These are phyloP conservation scores for Extremus antarcticus DNA, from an alignment of 495 filamentous ascomycete genomes.

Conservation along the genomic window DNA sequence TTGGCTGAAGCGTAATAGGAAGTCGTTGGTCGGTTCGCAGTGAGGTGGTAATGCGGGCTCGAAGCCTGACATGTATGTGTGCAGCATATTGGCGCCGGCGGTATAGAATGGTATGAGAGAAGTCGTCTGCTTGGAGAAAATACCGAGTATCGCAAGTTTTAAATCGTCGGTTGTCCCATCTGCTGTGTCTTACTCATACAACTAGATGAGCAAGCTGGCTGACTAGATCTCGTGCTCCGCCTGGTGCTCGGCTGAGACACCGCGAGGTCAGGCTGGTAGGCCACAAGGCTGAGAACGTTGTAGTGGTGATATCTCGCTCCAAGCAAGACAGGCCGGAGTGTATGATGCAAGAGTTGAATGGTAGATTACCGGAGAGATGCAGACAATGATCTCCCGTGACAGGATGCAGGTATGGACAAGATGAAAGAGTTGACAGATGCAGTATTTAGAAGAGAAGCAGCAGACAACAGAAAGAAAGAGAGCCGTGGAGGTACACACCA, in stretches of 20 bases:
- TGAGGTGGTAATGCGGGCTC: constrained; percentile 41
- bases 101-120: background rate
- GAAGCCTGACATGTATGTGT: constrained; percentile 15
- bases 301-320: too few species aligned
- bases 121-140: background rate
- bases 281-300: background rate
- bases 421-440: too few species aligned
- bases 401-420: too few species aligned
- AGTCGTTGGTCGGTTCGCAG: constrained; percentile 51
- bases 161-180: background rate
- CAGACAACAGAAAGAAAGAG: background rate
- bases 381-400: background rate
- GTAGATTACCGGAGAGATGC: background rate
- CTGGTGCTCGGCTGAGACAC: background rate
- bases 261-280: background rate
- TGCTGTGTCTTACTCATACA: background rate
- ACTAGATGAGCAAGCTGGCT: background rate
- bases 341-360: background rate
- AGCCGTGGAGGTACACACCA: background rate
- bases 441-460: background rate
- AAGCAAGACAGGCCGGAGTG: background rate
- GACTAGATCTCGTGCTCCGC: background rate
- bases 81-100: background rate
- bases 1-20: constrained; percentile 48
- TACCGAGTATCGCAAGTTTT: background rate